Evolutionary conservation across 352 stramenopile genomes (phyloP).

Genomic region (Pythium rishiriense): DNA sequence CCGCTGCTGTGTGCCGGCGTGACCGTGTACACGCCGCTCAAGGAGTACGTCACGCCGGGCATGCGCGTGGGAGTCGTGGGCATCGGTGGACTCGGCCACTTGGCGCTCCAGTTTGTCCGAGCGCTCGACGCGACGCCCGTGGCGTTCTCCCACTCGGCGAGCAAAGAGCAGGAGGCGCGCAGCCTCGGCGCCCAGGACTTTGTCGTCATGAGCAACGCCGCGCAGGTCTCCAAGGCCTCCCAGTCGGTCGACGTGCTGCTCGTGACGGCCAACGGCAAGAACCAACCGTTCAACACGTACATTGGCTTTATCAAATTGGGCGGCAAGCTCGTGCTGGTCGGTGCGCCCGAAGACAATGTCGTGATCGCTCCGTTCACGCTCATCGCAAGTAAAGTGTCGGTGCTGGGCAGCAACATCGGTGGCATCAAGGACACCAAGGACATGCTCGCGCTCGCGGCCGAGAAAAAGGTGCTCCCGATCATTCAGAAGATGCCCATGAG

Average conservation of each 20-base stretch:
- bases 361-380: constrained; percentile 24
- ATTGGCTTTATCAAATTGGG: constrained; percentile 24
- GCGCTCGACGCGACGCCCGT: constrained; percentile 49
- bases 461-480: constrained; percentile 5
- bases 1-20: constrained; percentile 72
- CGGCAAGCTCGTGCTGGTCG: constrained; percentile 35
- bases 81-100: constrained; percentile 73
- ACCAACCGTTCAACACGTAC: constrained; percentile 35
- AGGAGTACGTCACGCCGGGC: constrained; percentile 34
- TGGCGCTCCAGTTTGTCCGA: constrained; percentile 63
- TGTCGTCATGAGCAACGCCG: constrained; percentile 19
- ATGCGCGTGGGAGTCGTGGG: constrained; percentile 55
- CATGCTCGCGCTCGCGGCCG: constrained; percentile 12
- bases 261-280: constrained; percentile 34
- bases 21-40: constrained; percentile 60
- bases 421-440: constrained; percentile 18
- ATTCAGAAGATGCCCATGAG: constrained; percentile 18
- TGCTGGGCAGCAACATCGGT: constrained; percentile 12
- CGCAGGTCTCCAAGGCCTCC: constrained; percentile 17
- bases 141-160: constrained; percentile 39
- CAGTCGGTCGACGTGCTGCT: constrained; percentile 31
- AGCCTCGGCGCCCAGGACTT: constrained; percentile 28
- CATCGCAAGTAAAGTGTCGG: constrained; percentile 42
- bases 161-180: constrained; percentile 25
- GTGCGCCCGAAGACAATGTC: constrained; percentile 22